phyloP scores from a whole-genome alignment of 441 rosid species.

The Adansonia gregorii region DNA sequence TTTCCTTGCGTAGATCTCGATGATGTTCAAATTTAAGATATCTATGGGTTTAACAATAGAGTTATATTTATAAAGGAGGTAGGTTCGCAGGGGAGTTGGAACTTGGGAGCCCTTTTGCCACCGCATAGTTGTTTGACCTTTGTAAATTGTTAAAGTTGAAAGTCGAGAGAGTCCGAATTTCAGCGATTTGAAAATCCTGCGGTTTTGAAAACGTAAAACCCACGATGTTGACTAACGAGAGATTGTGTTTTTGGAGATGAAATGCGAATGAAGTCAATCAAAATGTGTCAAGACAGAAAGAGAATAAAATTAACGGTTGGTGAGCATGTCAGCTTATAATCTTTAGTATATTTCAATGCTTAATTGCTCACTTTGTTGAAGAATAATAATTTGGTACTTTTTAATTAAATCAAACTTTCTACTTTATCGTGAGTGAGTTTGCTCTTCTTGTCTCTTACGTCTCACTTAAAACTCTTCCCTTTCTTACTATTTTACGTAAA shows the following conservation, averaged over 20 bases:
- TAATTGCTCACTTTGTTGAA: not conserved
- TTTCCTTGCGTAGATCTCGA: not conserved
- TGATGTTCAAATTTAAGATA: conserved; percentile 1
- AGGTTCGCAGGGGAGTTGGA: not conserved
- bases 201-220: conserved; percentile 1
- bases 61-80: not conserved
- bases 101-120: not conserved
- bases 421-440: not conserved
- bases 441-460: not conserved
- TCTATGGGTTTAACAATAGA: not conserved
- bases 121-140: not conserved
- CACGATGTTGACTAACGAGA: conserved; percentile 10
- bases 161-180: not conserved
- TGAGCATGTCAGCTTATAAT: not conserved
- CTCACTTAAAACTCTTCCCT: not conserved
- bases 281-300: not conserved
- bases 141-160: not conserved
- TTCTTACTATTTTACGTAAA: no score
- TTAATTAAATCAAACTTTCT: not conserved
- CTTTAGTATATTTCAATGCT: not conserved
- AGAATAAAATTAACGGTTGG: not conserved
- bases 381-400: not conserved
- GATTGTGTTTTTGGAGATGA: not conserved
- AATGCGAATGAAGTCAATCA: not conserved
- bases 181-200: not conserved